Conservation (phyloP, 1,284 basidiomycete species). For the Tylopilus sp. region DNA sequence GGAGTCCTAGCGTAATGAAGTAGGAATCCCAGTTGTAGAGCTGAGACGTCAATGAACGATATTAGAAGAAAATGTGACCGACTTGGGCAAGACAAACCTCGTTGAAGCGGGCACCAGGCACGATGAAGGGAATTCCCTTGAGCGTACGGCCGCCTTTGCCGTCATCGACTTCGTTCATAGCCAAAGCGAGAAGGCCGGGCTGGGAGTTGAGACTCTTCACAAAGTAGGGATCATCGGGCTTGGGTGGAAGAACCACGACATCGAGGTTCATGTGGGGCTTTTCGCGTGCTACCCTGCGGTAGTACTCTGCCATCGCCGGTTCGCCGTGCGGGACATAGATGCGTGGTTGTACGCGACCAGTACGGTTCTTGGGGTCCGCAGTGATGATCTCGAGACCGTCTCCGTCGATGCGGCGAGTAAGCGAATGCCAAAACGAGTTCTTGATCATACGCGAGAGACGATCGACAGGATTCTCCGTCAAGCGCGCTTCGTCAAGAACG, state of each 20-base stretch:
- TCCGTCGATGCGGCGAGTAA: constrained; percentile 95
- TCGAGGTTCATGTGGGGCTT: constrained; percentile 90
- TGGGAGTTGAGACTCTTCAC: constrained; percentile 92
- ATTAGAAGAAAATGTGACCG: constrained; percentile 4
- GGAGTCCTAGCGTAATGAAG: constrained; percentile 90
- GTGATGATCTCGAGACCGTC: constrained; percentile 96
- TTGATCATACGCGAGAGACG: constrained; percentile 97
- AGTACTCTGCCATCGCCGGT: constrained; percentile 92
- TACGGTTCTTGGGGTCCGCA: constrained; percentile 94
- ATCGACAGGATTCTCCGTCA: constrained; percentile 97
- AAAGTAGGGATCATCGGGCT: constrained; percentile 83
- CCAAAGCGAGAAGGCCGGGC: constrained; percentile 91
- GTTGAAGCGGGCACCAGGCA: constrained; percentile 96
- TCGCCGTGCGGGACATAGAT: constrained; percentile 95
- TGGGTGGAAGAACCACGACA: constrained; percentile 83
- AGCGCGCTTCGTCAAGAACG: constrained; percentile 93
- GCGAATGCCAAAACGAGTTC: constrained; percentile 96
- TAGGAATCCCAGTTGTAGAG: constrained; percentile 93
- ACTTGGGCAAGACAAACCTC: constrained; percentile 58
- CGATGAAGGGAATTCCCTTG: constrained; percentile 94
- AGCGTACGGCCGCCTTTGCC: constrained; percentile 74
- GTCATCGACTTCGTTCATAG: constrained; percentile 91
- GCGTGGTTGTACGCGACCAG: constrained; percentile 79
- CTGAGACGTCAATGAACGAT: constrained; percentile 36
- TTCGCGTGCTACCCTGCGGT: constrained; percentile 73